Conservation (phyloP, 176 grass and related monocot genomes). For the Metroxylon sagu region DNA sequence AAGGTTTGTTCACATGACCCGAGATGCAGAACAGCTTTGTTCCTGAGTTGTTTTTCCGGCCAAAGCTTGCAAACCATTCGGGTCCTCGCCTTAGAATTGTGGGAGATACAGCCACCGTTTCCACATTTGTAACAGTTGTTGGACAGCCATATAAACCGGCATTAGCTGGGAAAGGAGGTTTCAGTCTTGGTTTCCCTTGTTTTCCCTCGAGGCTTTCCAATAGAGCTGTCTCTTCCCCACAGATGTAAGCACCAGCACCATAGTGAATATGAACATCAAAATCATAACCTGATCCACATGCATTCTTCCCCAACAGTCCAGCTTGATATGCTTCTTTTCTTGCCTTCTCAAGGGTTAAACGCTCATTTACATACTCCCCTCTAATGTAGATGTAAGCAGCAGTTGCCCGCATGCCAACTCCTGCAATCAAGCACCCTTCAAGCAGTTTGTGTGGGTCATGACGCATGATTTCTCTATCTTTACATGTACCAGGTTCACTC, state of each 20-base stretch:
- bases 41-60: conserved; percentile 4
- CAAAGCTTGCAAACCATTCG: conserved; percentile 15
- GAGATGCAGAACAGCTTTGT: conserved; percentile 12
- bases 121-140: conserved; percentile 16
- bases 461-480: conserved; percentile 17
- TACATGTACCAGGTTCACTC: conserved; percentile 13
- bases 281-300: conserved; percentile 12
- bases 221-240: conserved; percentile 11
- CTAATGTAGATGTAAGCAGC: conserved; percentile 14
- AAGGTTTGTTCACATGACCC: conserved; percentile 10
- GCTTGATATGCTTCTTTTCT: conserved; percentile 19
- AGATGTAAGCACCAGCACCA: conserved; percentile 11
- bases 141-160: conserved; percentile 7
- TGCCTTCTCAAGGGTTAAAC: conserved; percentile 9
- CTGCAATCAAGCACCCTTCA: conserved; percentile 11
- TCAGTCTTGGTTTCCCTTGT: conserved; percentile 14
- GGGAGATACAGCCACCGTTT: conserved; percentile 14
- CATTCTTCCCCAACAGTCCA: conserved; percentile 12
- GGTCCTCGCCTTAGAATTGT: conserved; percentile 12
- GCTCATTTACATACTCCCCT: conserved; percentile 9
- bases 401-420: conserved; percentile 12
- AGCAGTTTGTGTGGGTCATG: conserved; percentile 12
- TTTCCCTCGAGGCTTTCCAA: conserved; percentile 11
- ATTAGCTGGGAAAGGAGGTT: conserved; percentile 10
- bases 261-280: conserved; percentile 9